Base-by-base conservation (phyloP, 1,139 yeast species). In the Lodderomyces oxycetoniae region DNA sequence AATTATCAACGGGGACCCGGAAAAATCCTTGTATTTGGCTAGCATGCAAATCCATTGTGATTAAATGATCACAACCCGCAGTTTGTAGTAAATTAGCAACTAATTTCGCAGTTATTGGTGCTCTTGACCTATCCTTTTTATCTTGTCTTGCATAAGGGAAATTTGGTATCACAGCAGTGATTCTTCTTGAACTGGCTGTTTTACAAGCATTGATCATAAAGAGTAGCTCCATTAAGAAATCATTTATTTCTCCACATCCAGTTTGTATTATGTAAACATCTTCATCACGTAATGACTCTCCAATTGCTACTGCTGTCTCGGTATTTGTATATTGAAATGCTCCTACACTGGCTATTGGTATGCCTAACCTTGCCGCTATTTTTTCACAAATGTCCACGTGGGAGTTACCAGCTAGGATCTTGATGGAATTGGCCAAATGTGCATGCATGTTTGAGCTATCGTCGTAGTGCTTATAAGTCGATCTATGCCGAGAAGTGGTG, bases 61-160 rank as follows among this genome's bases (percentile, higher is more conserved):
- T 91, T 23, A 91, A 95, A 60, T 91, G 98, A 58, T 88, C 79
- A 58, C 96, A 89, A 6, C 98, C 98, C 11, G 97, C 96, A 3
- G 96, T 85, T 37, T 91, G 87, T 41, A 91, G 68, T 84, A 91
- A 77, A 53, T 89, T 91, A 28, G 98, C 97, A 79, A 89, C 85
- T 42, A 89, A 72, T 59, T 91, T 89, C 39, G 98, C 97, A 7
- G 97, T 89, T 49, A 91, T 91, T 34, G 97, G 97, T 7, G 98
- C 98, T 52, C 98, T 74, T 40, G 89, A 78, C 62, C 91, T 91
- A 62, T 91, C 97, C 61, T 91, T 91, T 57, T 94, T 77, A 62
- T 91, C 98, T 63, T 91, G 98, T 61, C 98, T 79, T 16, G 97
- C 97, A 55, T 91, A 91, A 3, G 97, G 97, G 63, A 89, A 91